Evolutionary conservation across 108 stramenopile species (phyloP).

Genomic region (Thalassiosira profunda): DNA sequence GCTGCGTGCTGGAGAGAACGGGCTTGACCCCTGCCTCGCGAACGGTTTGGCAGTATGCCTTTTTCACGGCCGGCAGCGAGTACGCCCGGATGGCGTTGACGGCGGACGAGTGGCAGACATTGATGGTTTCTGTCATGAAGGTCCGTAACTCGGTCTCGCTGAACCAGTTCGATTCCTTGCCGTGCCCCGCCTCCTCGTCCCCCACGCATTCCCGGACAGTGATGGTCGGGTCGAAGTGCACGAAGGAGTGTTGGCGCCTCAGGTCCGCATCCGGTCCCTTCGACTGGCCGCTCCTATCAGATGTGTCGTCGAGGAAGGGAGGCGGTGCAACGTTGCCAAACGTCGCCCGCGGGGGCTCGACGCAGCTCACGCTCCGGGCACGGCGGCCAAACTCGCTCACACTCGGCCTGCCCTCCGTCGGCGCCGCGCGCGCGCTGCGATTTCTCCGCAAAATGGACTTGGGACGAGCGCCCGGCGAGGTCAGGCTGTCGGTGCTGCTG

Average conservation of each 20-base stretch:
- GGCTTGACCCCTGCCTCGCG: no score
- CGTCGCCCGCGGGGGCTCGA: background rate
- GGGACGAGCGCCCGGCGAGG: constrained; percentile 12
- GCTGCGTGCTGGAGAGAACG: no score
- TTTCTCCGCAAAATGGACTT: constrained; percentile 38
- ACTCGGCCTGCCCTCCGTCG: constrained; percentile 3
- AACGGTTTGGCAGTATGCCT: no score
- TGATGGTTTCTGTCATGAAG: constrained; percentile 27
- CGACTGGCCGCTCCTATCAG: constrained; percentile 1
- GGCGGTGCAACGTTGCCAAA: constrained; percentile 7
- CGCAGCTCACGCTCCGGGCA: background rate
- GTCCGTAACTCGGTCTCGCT: constrained; percentile 23
- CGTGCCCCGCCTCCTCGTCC: background rate
- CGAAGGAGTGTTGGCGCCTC: background rate
- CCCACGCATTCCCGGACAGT: constrained; percentile 30
- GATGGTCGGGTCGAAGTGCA: constrained; percentile 47
- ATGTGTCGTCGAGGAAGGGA: constrained; percentile 9
- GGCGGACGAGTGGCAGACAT: constrained; percentile 31
- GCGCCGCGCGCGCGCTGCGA: background rate
- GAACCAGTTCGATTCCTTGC: constrained; percentile 27
- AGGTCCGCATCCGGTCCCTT: background rate
- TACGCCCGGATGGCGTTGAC: constrained; percentile 14
- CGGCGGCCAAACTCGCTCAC: no score
- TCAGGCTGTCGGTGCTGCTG: constrained; percentile 10
- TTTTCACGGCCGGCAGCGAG: background rate